phyloP scores from a whole-genome alignment of 73 alveolate genomes.

The Paramecium bursaria region DNA sequence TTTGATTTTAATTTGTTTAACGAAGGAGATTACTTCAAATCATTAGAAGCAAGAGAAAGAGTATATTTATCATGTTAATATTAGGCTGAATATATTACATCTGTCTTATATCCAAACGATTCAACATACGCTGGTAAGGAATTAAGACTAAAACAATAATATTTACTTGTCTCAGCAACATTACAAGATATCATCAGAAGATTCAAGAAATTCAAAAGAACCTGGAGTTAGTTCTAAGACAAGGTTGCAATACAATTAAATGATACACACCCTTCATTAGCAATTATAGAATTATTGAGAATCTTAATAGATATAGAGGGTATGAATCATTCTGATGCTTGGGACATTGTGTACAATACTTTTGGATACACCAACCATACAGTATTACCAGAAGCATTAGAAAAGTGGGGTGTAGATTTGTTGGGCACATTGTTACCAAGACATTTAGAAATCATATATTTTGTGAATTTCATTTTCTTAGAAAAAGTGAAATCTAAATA shows the following conservation, averaged over 20 bases:
- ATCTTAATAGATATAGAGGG: slow-evolving; percentile 85
- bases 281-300: slow-evolving; percentile 86
- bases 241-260: slow-evolving; percentile 82
- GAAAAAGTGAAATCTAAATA: slow-evolving; percentile 77
- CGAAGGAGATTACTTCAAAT: slow-evolving; percentile 83
- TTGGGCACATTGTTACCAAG: slow-evolving; percentile 85
- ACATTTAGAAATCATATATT: slow-evolving; percentile 88
- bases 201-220: slow-evolving; percentile 66
- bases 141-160: slow-evolving; percentile 92
- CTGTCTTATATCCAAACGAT: slow-evolving; percentile 99
- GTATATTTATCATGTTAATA: too few species aligned
- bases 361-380: slow-evolving; percentile 94
- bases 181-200: slow-evolving; percentile 83
- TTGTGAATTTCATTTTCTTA: slow-evolving; percentile 82
- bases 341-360: slow-evolving; percentile 76
- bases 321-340: slow-evolving; percentile 82
- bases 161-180: slow-evolving; percentile 98
- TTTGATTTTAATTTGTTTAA: slow-evolving; percentile 84
- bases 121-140: slow-evolving; percentile 90
- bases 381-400: slow-evolving; percentile 95
- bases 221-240: slow-evolving; percentile 57
- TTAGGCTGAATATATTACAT: slow-evolving; percentile 97
- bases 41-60: slow-evolving; percentile 84
- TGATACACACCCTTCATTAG: slow-evolving; percentile 93
- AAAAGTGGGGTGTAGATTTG: slow-evolving; percentile 86